Evolutionary conservation across 2,329 filamentous ascomycete species (phyloP).

Genomic region (Dactylellina sp.): DNA sequence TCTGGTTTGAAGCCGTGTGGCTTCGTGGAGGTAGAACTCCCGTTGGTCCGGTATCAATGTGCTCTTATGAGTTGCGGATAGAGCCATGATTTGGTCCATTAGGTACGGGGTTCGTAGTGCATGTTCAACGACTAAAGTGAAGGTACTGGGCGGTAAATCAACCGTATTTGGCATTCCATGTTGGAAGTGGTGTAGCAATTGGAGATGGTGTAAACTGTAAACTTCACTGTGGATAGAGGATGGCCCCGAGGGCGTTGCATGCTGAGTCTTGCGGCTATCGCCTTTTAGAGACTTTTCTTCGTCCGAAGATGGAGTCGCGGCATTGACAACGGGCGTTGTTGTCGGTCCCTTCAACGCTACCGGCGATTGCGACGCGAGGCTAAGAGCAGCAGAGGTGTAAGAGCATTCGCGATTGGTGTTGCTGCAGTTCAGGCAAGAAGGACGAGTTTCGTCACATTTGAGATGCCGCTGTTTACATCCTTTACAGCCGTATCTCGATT

Average conservation of each 20-base stretch:
- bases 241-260: not conserved
- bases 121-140: not conserved
- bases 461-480: slow-evolving; percentile 10
- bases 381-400: not conserved
- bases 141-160: not conserved
- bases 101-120: not conserved
- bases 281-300: too few species aligned
- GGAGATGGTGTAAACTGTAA: not conserved
- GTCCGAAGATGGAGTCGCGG: too few species aligned
- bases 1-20: slow-evolving; percentile 6
- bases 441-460: slow-evolving; percentile 9
- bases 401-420: not conserved
- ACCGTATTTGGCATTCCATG: slow-evolving; percentile 1
- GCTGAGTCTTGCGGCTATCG: not conserved
- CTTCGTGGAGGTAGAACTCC: slow-evolving; percentile 1
- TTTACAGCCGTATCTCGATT: slow-evolving; percentile 9
- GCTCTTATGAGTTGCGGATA: slow-evolving; percentile 7
- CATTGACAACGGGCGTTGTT: not conserved
- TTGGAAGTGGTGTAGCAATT: slow-evolving; percentile 10
- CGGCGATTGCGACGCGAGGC: not conserved
- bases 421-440: slow-evolving; percentile 1
- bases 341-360: not conserved
- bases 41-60: not conserved
- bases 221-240: not conserved
- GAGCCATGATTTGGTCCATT: slow-evolving; percentile 10